Base-by-base conservation (phyloP, 768 basidiomycete species). In the Suillus subluteus region DNA sequence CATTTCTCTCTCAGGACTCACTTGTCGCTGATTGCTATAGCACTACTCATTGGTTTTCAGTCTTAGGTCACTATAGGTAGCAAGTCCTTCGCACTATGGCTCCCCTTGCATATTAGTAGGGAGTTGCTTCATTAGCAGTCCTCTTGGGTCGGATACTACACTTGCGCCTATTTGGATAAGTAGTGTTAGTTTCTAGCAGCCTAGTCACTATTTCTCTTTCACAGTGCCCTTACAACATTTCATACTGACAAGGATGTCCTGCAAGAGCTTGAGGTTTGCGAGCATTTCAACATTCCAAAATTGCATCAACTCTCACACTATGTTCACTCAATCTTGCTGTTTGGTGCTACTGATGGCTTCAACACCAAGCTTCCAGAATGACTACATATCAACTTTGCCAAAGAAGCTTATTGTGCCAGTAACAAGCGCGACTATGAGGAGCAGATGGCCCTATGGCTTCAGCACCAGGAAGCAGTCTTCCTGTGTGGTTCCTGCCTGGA, bases 261-360 rank as follows among this genome's bases (percentile, higher is more conserved):
- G 46, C 52, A 71, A 3, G 65, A 68, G 11, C 69, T 76, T 2
- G 73, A 71, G 13, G 71, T 63, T 63, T 72, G 35, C 64, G 62
- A 64, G 15, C 69, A 79, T 41, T 82, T 83, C 72, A 75, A 80
- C 30, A 72, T 83, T 11, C 80, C 79, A 0, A 83, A 82, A 54
- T 63, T 80, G 4, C 80, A 81, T 64, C 72, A 64, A 15, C 30
- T 75, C 6, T 30, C 58, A 0, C 79, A 81, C 56, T 80, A 80
- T 61, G 38, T 58, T 0, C 21, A 65, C 0, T 56, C 62, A 0
- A 79, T 82, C 23, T 63, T 72, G 40, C 37, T 67, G 11, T 72
- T 71, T 61, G 79, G 44, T 46, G 11, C 44, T 6, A 46, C 44
- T 4, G 21, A 46, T 3, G 21, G 44, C n/a, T n/a, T 46, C 44